Evolutionary conservation across 257 asterid species (phyloP).

Genomic region (Salvia hispanica): DNA sequence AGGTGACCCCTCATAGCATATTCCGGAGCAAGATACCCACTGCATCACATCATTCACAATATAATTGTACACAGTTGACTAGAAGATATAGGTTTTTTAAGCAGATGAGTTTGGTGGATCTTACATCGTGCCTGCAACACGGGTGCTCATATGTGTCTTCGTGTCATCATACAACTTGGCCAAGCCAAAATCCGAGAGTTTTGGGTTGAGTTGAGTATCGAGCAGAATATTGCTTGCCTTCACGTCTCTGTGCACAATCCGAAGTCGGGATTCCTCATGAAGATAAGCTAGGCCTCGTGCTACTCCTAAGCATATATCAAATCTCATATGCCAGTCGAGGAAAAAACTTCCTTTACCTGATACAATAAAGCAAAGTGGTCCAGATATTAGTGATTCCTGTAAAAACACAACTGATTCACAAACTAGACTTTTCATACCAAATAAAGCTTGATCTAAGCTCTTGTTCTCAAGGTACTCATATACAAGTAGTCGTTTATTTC

Average conservation of each 20-base stretch:
- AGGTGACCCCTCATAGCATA: conserved; percentile 73
- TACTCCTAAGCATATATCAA: conserved; percentile 67
- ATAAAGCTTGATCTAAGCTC: conserved; percentile 73
- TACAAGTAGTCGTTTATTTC: conserved; percentile 59
- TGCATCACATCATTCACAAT: conserved; percentile 15
- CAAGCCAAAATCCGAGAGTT: conserved; percentile 62
- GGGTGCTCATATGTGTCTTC: conserved; percentile 75
- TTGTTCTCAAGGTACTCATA: conserved; percentile 74
- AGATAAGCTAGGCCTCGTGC: conserved; percentile 76
- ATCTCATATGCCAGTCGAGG: conserved; percentile 64
- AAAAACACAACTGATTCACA: background rate
- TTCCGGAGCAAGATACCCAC: conserved; percentile 75
- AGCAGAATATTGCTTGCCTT: conserved; percentile 68
- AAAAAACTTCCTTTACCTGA: conserved; percentile 41
- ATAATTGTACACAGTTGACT: background rate
- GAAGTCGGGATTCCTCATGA: conserved; percentile 61
- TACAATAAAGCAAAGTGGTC: conserved; percentile 8
- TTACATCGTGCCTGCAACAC: conserved; percentile 80
- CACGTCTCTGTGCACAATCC: conserved; percentile 62
- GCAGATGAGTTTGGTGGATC: conserved; percentile 21
- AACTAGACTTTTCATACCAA: conserved; percentile 41
- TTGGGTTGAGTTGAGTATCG: conserved; percentile 50
- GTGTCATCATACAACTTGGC: conserved; percentile 61
- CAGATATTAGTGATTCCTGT: background rate
- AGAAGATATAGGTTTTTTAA: too few species aligned